Evolutionary conservation across 371 early-diverging fungal species (phyloP).

Genomic region (Syncephalis fuscata): DNA sequence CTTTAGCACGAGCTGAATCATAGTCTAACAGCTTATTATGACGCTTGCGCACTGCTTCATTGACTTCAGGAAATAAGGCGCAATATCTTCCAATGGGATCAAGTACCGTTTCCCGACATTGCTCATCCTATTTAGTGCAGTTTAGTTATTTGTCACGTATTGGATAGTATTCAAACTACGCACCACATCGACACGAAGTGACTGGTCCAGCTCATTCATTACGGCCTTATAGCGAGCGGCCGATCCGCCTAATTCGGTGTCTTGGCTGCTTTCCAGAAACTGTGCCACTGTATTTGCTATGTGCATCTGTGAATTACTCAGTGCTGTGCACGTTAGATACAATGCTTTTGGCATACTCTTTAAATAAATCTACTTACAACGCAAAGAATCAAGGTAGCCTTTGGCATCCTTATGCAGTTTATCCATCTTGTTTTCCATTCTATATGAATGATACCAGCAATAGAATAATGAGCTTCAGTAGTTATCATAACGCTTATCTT

Average conservation of each 20-base stretch:
- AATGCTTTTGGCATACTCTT: neutral
- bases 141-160: neutral
- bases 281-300: constrained; percentile 62
- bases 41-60: constrained; percentile 77
- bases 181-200: constrained; percentile 56
- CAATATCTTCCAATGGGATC: constrained; percentile 76
- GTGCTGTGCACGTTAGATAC: constrained; percentile 19
- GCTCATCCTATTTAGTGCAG: constrained; percentile 40
- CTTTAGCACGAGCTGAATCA: constrained; percentile 55
- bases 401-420: constrained; percentile 81
- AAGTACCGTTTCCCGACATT: constrained; percentile 65
- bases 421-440: constrained; percentile 74
- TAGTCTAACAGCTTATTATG: constrained; percentile 79
- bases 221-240: constrained; percentile 56
- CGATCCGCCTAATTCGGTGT: constrained; percentile 18
- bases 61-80: constrained; percentile 81
- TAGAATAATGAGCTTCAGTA: neutral
- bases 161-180: neutral
- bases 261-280: constrained; percentile 34
- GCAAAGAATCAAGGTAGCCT: constrained; percentile 75
- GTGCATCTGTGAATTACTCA: constrained; percentile 66
- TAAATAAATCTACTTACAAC: constrained; percentile 25
- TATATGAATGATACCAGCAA: constrained; percentile 11
- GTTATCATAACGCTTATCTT: neutral
- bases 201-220: constrained; percentile 62